Evolutionary conservation across 1,139 yeast species (phyloP), one percentile per base, ranked within the genome.

Genomic region (Geotrichum cucujoidarum): DNA sequence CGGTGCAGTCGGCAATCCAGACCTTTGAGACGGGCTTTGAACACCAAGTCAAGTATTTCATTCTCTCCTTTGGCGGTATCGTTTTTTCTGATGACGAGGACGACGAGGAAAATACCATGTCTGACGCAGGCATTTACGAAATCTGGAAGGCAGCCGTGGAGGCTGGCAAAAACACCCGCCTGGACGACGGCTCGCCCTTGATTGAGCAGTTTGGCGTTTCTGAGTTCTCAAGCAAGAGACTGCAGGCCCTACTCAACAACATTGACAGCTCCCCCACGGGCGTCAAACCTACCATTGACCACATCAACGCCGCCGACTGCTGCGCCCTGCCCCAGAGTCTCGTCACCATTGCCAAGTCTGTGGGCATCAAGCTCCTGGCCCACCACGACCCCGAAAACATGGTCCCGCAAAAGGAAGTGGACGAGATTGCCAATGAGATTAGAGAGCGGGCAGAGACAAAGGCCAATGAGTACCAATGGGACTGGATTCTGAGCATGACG

Each of bases 241-340:
- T 64, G 7, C 36, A 43, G 31, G 47, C 55, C 5, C 47, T 62
- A 14, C 24, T 44, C n/a, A 21, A 47, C 2, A 40, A 40, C 16
- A 42, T 56, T 13, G 51, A 54, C 16, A 25, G 35, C 18, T 35
- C 46, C 14, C 44, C 36, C 29, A 36, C 38, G 11, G 42, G 45
- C 14, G 50, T 53, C 25, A 42, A 45, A 6, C 65, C 64, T 4
- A 31, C 55, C 6, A 56, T 63, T 18, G 60, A 63, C 53, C 65
- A 61, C 38, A 61, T 64, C 47, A 62, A 64, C 37, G 64, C 67
- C 14, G 54, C 56, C 8, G 68, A 63, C 43, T 64, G 67, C 51
- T 63, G 66, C 45, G 65, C 63, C 6, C 56, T 64, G 16, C 65
- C 67, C 2, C 61, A 64, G 11, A 59, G 60, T 13, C 56, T 64